Evolutionary conservation across 306 rosid species (phyloP), one percentile per base, ranked within the genome.

Genomic region (Prunus salicina): DNA sequence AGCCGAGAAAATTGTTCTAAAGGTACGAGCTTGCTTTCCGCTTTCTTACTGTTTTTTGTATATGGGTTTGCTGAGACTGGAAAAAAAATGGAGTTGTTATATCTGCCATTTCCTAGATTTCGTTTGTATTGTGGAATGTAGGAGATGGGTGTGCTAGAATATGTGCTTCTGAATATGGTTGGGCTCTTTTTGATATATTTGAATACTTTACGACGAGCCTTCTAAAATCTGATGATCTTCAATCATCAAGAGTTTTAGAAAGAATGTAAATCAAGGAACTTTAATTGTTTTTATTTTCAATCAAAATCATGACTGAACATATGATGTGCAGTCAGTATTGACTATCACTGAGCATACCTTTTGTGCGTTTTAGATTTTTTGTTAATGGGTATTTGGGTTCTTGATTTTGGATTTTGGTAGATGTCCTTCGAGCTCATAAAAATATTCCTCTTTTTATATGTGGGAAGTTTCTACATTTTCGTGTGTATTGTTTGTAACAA

Each of bases 81-180:
- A 28, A 12, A 62, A 15, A 2, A 62, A 6, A 38, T 38, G 43
- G 43, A 7, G 43, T 5, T 24, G 30, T 49, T 46, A 9, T 55
- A 12, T 32, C 55, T 46, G 32, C n/a, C 47, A 3, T 50, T 57
- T 64, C 71, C 50, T 24, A 47, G 60, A 25, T 18, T 69, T 79
- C 41, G 34, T 56, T 24, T 28, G 9, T 79, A 12, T 4, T 51
- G 9, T 53, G 43, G 25, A 30, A 27, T 2, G 12, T 8, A 50
- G 3, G 58, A 72, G 58, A 71, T 72, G 72, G 73, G 68, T 58
- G 51, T 28, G 52, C 46, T 24, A 19, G 65, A 50, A 18, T 70
- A 6, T 78, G 49, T 63, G 52, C 52, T 20, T 53, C n/a, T n/a
- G 76, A 64, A 47, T 38, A 52, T 55, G 6, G 30, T 52, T n/a